Evolutionary conservation across 192 early-diverging fungal genomes (phyloP).

Genomic region (Fimicolochytrium jonesii): DNA sequence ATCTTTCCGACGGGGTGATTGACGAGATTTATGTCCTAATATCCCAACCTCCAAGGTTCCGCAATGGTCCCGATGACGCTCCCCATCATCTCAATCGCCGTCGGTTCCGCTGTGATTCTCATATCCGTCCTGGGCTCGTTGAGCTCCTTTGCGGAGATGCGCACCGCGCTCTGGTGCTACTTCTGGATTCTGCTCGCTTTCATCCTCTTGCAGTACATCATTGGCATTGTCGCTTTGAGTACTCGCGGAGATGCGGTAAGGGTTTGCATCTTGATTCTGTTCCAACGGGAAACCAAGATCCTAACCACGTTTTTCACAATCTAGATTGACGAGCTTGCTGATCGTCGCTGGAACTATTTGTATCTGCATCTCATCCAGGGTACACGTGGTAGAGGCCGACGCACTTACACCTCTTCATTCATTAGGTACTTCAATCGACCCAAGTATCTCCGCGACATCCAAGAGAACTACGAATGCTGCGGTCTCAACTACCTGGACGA

Average conservation of each 20-base stretch:
- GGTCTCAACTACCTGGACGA: constrained; percentile 29
- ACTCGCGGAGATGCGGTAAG: constrained; percentile 18
- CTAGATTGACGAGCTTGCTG: constrained; percentile 21
- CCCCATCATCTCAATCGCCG: constrained; percentile 33
- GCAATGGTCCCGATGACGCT: constrained; percentile 39
- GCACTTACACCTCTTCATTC: no score
- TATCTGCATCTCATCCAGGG: constrained; percentile 38
- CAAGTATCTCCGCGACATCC: constrained; percentile 34
- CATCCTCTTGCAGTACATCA: constrained; percentile 8
- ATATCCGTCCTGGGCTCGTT: constrained; percentile 44
- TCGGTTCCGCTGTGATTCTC: constrained; percentile 37
- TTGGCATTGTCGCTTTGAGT: constrained; percentile 15
- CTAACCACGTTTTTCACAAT: not conserved
- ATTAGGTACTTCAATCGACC: no score
- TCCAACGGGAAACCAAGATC: no score
- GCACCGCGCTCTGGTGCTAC: constrained; percentile 9
- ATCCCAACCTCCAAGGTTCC: constrained; percentile 1
- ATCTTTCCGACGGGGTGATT: no score
- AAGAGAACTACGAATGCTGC: constrained; percentile 41
- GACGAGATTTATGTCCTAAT: no score
- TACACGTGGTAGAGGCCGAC: no score
- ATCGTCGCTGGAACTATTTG: constrained; percentile 39
- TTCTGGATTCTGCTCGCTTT: constrained; percentile 9
- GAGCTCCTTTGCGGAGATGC: constrained; percentile 26
- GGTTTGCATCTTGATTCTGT: not conserved